phyloP scores from a whole-genome alignment of 768 basidiomycete species.

The Daedalea quercina region DNA sequence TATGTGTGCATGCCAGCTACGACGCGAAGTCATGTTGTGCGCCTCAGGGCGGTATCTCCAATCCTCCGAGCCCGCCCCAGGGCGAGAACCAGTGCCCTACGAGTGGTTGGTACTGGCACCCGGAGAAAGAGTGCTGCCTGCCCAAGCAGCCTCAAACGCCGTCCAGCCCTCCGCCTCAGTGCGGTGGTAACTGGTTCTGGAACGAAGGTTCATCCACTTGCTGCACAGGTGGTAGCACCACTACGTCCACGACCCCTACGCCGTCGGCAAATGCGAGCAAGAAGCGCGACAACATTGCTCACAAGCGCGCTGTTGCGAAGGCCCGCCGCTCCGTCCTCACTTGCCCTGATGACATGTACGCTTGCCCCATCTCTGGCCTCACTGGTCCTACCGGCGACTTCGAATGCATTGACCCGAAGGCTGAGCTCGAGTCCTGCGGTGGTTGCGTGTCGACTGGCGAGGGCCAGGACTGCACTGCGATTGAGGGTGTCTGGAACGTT shows the following conservation, averaged over 20 bases:
- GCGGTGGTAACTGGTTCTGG: conserved; percentile 43
- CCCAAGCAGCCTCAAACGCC: conserved; percentile 36
- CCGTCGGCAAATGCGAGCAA: conserved; percentile 25
- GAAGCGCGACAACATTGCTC: conserved; percentile 28
- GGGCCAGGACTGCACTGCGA: conserved; percentile 68
- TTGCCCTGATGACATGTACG: conserved; percentile 49
- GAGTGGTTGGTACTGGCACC: conserved; percentile 42
- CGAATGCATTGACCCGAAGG: conserved; percentile 57
- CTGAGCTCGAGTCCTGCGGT: conserved; percentile 68
- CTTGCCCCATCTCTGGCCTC: conserved; percentile 46
- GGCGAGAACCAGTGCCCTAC: conserved; percentile 40
- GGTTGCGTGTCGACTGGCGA: conserved; percentile 59
- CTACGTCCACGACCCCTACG: conserved; percentile 21
- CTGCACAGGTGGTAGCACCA: conserved; percentile 27
- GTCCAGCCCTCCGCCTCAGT: conserved; percentile 34
- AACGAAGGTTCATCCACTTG: conserved; percentile 29
- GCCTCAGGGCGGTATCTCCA: conserved; percentile 34
- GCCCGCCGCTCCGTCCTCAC: conserved; percentile 27
- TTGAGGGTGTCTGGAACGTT: conserved; percentile 60
- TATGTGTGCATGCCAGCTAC: conserved; percentile 19
- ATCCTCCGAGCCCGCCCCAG: conserved; percentile 40
- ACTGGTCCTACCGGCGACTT: conserved; percentile 33
- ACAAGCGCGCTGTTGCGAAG: conserved; percentile 27
- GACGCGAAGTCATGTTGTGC: conserved; percentile 34
- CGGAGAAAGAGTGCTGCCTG: conserved; percentile 43